Evolutionary conservation across 2,329 filamentous ascomycete genomes (phyloP).

Genomic region (Ceratocystis variospora): DNA sequence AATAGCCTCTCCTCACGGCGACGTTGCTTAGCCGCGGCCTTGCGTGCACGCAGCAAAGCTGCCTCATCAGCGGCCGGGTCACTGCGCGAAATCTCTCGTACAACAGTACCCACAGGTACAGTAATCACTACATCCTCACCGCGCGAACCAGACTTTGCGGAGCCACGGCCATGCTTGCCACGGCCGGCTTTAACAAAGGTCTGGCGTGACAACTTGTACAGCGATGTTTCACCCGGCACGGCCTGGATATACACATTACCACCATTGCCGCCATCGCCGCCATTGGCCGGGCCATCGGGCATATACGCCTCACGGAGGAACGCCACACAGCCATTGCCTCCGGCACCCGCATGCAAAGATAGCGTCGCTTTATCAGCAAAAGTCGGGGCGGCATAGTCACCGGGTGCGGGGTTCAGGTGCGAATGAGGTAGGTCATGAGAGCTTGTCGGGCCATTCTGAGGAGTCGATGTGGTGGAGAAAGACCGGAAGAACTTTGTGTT

Average conservation of each 20-base stretch:
- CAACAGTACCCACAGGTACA: slow-evolving; percentile 83
- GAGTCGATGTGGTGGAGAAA: slow-evolving; percentile 10
- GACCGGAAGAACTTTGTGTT: slow-evolving; percentile 13
- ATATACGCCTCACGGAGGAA: slow-evolving; percentile 87
- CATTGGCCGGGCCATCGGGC: slow-evolving; percentile 78
- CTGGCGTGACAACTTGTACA: slow-evolving; percentile 77
- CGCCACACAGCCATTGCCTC: slow-evolving; percentile 86
- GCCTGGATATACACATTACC: slow-evolving; percentile 93
- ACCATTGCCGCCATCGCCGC: slow-evolving; percentile 82
- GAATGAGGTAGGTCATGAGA: slow-evolving; percentile 32
- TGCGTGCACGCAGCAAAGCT: slow-evolving; percentile 26
- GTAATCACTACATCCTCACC: slow-evolving; percentile 80
- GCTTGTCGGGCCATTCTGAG: slow-evolving; percentile 23
- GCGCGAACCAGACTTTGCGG: slow-evolving; percentile 56
- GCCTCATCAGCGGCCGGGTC: slow-evolving; percentile 62
- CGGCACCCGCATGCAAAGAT: slow-evolving; percentile 61
- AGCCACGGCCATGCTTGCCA: slow-evolving; percentile 68
- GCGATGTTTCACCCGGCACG: slow-evolving; percentile 73
- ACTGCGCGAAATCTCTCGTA: slow-evolving; percentile 64
- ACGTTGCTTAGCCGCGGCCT: slow-evolving; percentile 26
- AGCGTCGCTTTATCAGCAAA: slow-evolving; percentile 80
- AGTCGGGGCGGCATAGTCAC: slow-evolving; percentile 68
- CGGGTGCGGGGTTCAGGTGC: slow-evolving; percentile 65
- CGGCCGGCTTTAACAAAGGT: slow-evolving; percentile 60
- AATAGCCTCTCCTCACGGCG: slow-evolving; percentile 26